Percentiles rank a stretch among this genome's conserved stretches.
phyloP scores from a whole-genome alignment of 805 yeast genomes.

The Candida montana region DNA sequence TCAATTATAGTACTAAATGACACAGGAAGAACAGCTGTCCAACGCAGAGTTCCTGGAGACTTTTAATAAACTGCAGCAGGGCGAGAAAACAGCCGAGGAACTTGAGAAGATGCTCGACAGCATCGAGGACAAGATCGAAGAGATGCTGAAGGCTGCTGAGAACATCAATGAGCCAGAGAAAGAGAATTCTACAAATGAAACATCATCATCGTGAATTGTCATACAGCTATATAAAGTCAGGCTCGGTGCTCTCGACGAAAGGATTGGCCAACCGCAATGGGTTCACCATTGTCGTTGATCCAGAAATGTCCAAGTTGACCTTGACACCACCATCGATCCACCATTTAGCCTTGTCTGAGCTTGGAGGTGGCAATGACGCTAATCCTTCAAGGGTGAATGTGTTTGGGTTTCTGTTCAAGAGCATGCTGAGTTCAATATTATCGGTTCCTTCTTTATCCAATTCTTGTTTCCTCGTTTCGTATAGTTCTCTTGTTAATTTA shows the following conservation, averaged over 20 bases:
- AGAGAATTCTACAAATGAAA: neutral
- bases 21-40: constrained; percentile 4
- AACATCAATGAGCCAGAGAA: constrained; percentile 4
- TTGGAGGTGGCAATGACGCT: constrained; percentile 74
- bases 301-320: constrained; percentile 42
- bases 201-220: neutral
- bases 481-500: constrained; percentile 47
- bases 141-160: constrained; percentile 45
- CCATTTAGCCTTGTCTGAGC: constrained; percentile 80
- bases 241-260: constrained; percentile 44
- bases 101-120: constrained; percentile 62
- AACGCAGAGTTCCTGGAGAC: constrained; percentile 44
- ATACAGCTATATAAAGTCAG: constrained; percentile 12
- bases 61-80: constrained; percentile 56
- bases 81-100: constrained; percentile 57
- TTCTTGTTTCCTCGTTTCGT: constrained; percentile 37
- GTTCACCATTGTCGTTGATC: constrained; percentile 46
- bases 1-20: constrained; percentile 7
- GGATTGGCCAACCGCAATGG: constrained; percentile 73
- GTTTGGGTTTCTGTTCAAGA: constrained; percentile 14
- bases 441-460: constrained; percentile 5
- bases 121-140: constrained; percentile 60
- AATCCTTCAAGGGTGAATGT: constrained; percentile 20
- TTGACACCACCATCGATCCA: constrained; percentile 80
- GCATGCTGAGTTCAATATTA: constrained; percentile 11